Base-by-base conservation (phyloP, 306 rosid species). In the Glycine tomentella region DNA sequence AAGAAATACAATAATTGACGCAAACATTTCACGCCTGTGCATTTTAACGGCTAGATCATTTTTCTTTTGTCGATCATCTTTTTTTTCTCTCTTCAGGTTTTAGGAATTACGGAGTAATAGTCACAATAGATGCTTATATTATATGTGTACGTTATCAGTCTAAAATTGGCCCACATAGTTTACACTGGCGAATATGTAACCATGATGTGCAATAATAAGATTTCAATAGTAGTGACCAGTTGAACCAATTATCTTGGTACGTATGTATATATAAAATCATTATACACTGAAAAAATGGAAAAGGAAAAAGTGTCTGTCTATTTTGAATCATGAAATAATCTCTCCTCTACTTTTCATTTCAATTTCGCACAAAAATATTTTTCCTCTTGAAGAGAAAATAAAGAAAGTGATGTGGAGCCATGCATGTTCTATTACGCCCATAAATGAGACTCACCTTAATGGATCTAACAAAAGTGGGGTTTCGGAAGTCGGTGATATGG, bases 391-490 rank as follows among this genome's bases (percentile, higher is more conserved):
- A 63, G 58, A 16, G 42, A 48, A 46, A 17, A 44, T 14, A 44
- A 62, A 14, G 7, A 42, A 80, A 63, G 52, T 61, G 84, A 7
- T 74, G 8, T 63, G 3, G 45, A 16, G 46, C 70, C 80, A 79
- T 66, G 84, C 80, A 73, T 74, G 84, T 53, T 81, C 42, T 25
- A 20, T 50, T 73, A 63, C 59, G 59, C 78, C 57, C 62, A 52
- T 64, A 63, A 64, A 73, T 9, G 68, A 81, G 61, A 73, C 33
- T 73, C 38, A 55, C n/a, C 7, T 7, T 6, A 40, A 40, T 7
- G 53, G 52, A 57, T 74, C 42, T 44, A 11, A 57, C 17, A 53
- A 53, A 34, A 2, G 67, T 56, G 67, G 52, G 77, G 67, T 74
- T 67, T 40, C 6, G 9, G 4, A 53, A 72, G 77, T 72, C 46